Percentiles rank a stretch among this genome's conserved stretches.
Conservation (phyloP, 306 rosid genomes). For the Echinosophora koreensis region DNA sequence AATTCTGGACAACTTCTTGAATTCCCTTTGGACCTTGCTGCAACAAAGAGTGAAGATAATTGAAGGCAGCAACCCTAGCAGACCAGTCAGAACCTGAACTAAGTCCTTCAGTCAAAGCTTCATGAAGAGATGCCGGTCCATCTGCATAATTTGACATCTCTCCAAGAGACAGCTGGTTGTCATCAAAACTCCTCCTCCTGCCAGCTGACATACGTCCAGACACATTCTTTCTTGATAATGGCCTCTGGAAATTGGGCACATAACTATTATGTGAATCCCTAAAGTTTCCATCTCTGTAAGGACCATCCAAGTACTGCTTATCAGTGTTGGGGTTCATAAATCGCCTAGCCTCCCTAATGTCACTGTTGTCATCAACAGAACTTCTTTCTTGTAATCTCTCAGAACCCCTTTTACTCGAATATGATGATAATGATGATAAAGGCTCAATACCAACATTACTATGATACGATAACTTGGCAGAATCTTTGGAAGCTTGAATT, state of each 20-base stretch:
- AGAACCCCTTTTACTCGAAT: conserved; percentile 64
- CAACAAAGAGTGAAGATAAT: conserved; percentile 87
- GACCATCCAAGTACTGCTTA: conserved; percentile 73
- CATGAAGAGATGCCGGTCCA: conserved; percentile 90
- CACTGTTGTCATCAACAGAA: conserved; percentile 66
- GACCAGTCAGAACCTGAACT: conserved; percentile 97
- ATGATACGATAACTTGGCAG: conserved; percentile 73
- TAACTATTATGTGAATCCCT: conserved; percentile 81
- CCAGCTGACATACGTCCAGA: conserved; percentile 88
- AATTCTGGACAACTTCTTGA: conserved; percentile 88
- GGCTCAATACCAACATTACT: conserved; percentile 66
- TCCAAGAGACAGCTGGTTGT: conserved; percentile 82
- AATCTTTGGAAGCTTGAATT: conserved; percentile 96
- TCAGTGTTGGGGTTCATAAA: conserved; percentile 67
- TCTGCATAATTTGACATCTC: conserved; percentile 81
- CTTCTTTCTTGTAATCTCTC: conserved; percentile 80
- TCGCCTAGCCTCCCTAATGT: conserved; percentile 82
- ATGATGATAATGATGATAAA: conserved; percentile 42
- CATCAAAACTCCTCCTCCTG: conserved; percentile 96
- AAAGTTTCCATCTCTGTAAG: conserved; percentile 79
- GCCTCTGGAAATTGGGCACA: conserved; percentile 97
- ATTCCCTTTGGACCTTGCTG: conserved; percentile 96
- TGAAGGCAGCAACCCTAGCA: conserved; percentile 96
- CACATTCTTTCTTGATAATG: conserved; percentile 84
- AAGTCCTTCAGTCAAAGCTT: conserved; percentile 94